phyloP scores from a whole-genome alignment of 345 rosid species.

The Euphorbia peplus region DNA sequence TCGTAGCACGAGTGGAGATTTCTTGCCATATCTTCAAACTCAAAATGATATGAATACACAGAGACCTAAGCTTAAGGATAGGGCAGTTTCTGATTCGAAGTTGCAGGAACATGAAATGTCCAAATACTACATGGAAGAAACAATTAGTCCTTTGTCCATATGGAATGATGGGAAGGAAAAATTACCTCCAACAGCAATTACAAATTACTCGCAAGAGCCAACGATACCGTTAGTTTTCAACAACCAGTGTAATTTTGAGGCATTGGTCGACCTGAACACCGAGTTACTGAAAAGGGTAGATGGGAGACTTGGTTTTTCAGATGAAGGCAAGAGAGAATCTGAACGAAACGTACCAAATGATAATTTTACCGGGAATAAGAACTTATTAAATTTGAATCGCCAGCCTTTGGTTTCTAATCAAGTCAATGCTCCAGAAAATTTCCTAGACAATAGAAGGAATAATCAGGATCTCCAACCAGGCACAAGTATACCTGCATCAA shows the following conservation, averaged over 20 bases:
- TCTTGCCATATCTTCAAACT: conserved; percentile 20
- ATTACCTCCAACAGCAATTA: conserved; percentile 36
- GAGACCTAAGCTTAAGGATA: conserved; percentile 39
- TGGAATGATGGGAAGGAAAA: conserved; percentile 38
- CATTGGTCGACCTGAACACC: conserved; percentile 20
- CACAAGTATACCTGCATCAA: conserved; percentile 10
- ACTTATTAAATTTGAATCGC: conserved; percentile 24
- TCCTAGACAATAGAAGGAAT: conserved; percentile 23
- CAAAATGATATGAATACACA: conserved; percentile 30
- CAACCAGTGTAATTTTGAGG: conserved; percentile 20
- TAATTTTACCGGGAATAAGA: conserved; percentile 19
- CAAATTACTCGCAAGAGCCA: conserved; percentile 32
- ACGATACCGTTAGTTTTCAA: conserved; percentile 35
- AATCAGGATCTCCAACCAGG: conserved; percentile 28
- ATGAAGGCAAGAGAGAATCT: conserved; percentile 14
- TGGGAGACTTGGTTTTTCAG: conserved; percentile 22
- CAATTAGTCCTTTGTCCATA: conserved; percentile 22
- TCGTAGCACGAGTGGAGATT: conserved; percentile 44
- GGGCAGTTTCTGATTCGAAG: conserved; percentile 53
- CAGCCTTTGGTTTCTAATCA: conserved; percentile 34
- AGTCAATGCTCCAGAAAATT: conserved; percentile 24
- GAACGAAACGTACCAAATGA: conserved; percentile 17
- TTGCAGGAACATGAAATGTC: conserved; percentile 39
- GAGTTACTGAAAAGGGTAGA: conserved; percentile 26
- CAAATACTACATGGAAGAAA: conserved; percentile 22